These are phyloP conservation scores for Fusarium pininemorale DNA, from an alignment of 2,329 filamentous ascomycete species.

Conservation along the genomic window DNA sequence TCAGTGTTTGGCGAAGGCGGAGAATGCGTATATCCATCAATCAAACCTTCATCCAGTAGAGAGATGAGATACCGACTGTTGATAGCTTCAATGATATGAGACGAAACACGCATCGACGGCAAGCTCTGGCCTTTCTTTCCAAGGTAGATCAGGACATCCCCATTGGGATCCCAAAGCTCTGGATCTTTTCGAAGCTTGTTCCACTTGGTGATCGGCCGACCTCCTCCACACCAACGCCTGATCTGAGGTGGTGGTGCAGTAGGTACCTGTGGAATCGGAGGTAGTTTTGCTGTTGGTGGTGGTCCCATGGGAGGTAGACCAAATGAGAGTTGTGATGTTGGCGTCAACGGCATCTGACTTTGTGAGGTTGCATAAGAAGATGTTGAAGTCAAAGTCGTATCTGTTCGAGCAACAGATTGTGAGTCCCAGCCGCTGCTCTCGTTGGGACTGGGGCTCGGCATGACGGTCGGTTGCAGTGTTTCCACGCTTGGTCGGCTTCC, in stretches of 20 bases:
- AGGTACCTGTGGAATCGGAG: conserved; percentile 49
- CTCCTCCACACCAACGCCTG: conserved; percentile 63
- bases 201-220: conserved; percentile 60
- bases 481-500: conserved; percentile 35
- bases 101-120: conserved; percentile 65
- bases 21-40: conserved; percentile 52
- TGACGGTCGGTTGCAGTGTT: conserved; percentile 29
- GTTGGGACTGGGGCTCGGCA: conserved; percentile 8
- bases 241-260: conserved; percentile 48
- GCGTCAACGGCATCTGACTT: conserved; percentile 26
- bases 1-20: conserved; percentile 54
- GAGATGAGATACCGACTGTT: conserved; percentile 64
- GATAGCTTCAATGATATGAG: conserved; percentile 66
- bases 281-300: conserved; percentile 55
- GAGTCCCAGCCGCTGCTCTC: conserved; percentile 22
- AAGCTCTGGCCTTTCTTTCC: conserved; percentile 57
- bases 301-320: conserved; percentile 42
- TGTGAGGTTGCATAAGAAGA: conserved; percentile 30
- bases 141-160: conserved; percentile 68
- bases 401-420: conserved; percentile 12
- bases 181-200: conserved; percentile 68
- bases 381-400: conserved; percentile 6
- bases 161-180: conserved; percentile 69
- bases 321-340: conserved; percentile 32
- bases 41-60: conserved; percentile 62